phyloP scores from a whole-genome alignment of 2,329 filamentous ascomycete genomes.

The Cladosporium cucumerinum region DNA sequence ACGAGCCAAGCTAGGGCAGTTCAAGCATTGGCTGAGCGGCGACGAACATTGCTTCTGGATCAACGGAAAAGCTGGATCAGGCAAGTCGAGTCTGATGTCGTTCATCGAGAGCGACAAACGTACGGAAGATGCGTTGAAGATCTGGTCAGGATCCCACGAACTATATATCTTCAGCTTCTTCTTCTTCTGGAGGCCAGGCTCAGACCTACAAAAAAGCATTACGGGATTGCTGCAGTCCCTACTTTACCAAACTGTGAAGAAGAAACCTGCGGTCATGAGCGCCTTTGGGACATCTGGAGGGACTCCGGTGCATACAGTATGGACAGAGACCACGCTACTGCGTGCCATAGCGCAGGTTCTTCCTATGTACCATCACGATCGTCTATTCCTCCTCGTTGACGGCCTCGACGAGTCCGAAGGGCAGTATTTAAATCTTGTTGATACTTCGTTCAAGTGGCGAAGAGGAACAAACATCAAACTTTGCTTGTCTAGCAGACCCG shows the following conservation, averaged over 20 bases:
- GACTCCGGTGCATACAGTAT: background rate
- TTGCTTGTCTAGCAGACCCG: constrained; percentile 3
- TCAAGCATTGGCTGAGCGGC: background rate
- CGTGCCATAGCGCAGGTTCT: background rate
- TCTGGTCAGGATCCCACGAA: background rate
- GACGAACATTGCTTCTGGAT: constrained; percentile 1
- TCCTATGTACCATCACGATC: background rate
- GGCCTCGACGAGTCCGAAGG: constrained; percentile 12
- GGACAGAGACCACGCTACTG: background rate
- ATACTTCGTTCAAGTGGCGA: background rate
- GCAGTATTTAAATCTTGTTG: background rate
- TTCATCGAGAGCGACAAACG: background rate
- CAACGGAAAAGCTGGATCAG: constrained; percentile 8
- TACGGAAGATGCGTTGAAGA: background rate
- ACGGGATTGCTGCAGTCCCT: constrained; percentile 1
- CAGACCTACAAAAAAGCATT: background rate
- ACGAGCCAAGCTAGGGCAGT: background rate
- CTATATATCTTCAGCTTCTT: constrained; percentile 3
- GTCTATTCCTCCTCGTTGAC: constrained; percentile 1
- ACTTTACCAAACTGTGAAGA: background rate
- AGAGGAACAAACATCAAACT: background rate
- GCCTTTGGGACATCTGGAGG: background rate
- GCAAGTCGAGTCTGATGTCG: constrained; percentile 11
- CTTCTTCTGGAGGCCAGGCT: constrained; percentile 11
- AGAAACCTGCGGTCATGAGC: background rate